Percentiles rank a stretch among this genome's conserved stretches.
These are phyloP conservation scores for Clonostachys byssicola DNA, from an alignment of 2,329 filamentous ascomycete species.

Conservation along the genomic window DNA sequence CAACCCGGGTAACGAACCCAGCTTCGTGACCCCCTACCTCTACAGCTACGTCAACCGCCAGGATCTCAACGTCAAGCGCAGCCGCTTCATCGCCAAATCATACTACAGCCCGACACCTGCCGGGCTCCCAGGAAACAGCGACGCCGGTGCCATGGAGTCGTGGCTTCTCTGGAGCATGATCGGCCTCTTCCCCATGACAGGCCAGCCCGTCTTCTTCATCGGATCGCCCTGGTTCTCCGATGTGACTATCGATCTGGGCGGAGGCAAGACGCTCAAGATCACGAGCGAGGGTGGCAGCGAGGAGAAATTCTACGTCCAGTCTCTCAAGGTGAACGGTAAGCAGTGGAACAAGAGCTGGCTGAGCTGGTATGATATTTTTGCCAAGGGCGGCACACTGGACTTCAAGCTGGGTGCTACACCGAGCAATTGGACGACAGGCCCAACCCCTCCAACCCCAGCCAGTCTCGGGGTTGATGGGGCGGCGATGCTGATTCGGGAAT, in stretches of 20 bases:
- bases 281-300: conserved; percentile 45
- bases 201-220: conserved; percentile 64
- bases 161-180: conserved; percentile 68
- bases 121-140: conserved; percentile 66
- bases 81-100: conserved; percentile 52
- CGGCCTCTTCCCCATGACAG: conserved; percentile 63
- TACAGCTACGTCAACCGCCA: conserved; percentile 65
- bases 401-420: conserved; percentile 55
- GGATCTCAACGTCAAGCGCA: conserved; percentile 54
- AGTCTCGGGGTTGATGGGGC: conserved; percentile 11
- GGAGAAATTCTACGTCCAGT: conserved; percentile 58
- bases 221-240: conserved; percentile 59
- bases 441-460: conserved; percentile 57
- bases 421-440: conserved; percentile 53
- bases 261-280: conserved; percentile 47
- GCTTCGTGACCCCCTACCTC: conserved; percentile 63
- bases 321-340: conserved; percentile 59
- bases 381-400: conserved; percentile 56
- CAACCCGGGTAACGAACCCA: conserved; percentile 64
- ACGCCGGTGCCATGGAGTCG: conserved; percentile 70
- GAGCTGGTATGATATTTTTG: conserved; percentile 62
- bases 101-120: conserved; percentile 50
- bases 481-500: conserved; percentile 4
- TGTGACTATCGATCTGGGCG: conserved; percentile 54
- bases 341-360: conserved; percentile 62